These are phyloP conservation scores for Pythium chondricola DNA, from an alignment of 352 stramenopile genomes.

Conservation along the genomic window DNA sequence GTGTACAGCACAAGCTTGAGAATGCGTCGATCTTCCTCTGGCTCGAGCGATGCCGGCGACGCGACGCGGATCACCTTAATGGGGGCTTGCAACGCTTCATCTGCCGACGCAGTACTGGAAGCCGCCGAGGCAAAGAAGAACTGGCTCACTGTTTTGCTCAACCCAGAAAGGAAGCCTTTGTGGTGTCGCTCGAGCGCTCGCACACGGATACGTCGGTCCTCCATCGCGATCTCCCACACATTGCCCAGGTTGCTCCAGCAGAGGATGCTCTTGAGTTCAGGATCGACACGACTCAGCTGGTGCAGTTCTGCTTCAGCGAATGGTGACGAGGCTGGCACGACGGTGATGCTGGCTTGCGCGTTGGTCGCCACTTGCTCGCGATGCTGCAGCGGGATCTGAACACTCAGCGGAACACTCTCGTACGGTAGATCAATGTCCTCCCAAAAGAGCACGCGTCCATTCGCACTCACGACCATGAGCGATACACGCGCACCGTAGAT, in stretches of 20 bases:
- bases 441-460: constrained; percentile 72
- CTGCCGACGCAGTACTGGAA: constrained; percentile 13
- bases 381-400: constrained; percentile 63
- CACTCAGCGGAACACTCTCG: constrained; percentile 65
- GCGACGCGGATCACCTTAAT: constrained; percentile 55
- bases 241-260: constrained; percentile 78
- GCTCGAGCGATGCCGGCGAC: constrained; percentile 12
- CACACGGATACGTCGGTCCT: constrained; percentile 73
- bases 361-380: constrained; percentile 48
- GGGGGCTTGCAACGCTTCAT: constrained; percentile 36
- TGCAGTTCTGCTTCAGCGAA: constrained; percentile 10
- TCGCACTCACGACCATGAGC: constrained; percentile 58
- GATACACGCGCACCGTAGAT: constrained; percentile 59
- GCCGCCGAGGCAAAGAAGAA: constrained; percentile 62
- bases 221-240: constrained; percentile 74
- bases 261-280: constrained; percentile 43
- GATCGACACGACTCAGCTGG: constrained; percentile 6
- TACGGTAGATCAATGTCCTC: constrained; percentile 77
- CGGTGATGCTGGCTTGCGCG: constrained; percentile 24
- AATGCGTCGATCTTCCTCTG: constrained; percentile 27
- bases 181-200: constrained; percentile 67
- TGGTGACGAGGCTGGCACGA: constrained; percentile 8
- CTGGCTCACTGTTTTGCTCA: constrained; percentile 69
- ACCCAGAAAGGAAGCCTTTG: constrained; percentile 51
- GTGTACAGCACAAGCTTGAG: constrained; percentile 69